phyloP scores from a whole-genome alignment of 2,329 filamentous ascomycete genomes.

The Metarhizium robertsii region DNA sequence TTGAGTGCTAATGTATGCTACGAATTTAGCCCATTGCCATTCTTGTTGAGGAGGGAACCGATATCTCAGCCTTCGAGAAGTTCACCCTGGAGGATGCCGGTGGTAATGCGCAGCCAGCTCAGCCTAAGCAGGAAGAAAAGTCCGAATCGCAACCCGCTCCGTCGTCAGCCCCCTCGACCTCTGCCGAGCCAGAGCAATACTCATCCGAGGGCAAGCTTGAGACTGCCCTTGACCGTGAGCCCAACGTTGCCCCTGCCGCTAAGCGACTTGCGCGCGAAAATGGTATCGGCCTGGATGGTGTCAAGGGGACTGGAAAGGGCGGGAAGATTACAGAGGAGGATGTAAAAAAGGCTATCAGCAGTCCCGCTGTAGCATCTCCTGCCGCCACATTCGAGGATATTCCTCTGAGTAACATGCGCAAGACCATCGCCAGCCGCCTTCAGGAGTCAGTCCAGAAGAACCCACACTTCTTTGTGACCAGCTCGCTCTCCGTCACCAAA shows the following conservation, averaged over 20 bases:
- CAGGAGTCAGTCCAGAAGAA: constrained; percentile 83
- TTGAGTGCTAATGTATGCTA: constrained; percentile 1
- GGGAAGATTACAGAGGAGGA: constrained; percentile 88
- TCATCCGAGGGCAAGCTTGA: constrained; percentile 70
- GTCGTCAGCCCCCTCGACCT: constrained; percentile 31
- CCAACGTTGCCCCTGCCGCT: constrained; percentile 61
- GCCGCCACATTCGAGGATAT: constrained; percentile 71
- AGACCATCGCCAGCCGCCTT: constrained; percentile 89
- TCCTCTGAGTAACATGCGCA: constrained; percentile 87
- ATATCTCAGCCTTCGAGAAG: constrained; percentile 78
- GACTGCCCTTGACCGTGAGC: constrained; percentile 73
- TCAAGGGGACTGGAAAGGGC: constrained; percentile 82
- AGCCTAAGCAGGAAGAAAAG: constrained; percentile 58
- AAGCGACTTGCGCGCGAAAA: constrained; percentile 80
- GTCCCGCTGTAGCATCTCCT: constrained; percentile 42
- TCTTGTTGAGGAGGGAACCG: constrained; percentile 82
- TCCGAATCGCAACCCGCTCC: constrained; percentile 51
- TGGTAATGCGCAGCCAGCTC: constrained; percentile 58
- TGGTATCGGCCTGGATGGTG: constrained; percentile 61
- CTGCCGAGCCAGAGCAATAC: constrained; percentile 57
- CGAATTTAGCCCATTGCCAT: constrained; percentile 77
- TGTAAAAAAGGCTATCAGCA: constrained; percentile 73
- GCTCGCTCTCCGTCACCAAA: constrained; percentile 85
- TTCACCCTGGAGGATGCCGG: constrained; percentile 88
- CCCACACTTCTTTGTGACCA: constrained; percentile 96